A percentile compares a stretch with the other conserved stretches of the same genome.
These are phyloP conservation scores for Xylaria intraflava DNA, from an alignment of 495 filamentous ascomycete genomes.

Conservation along the genomic window DNA sequence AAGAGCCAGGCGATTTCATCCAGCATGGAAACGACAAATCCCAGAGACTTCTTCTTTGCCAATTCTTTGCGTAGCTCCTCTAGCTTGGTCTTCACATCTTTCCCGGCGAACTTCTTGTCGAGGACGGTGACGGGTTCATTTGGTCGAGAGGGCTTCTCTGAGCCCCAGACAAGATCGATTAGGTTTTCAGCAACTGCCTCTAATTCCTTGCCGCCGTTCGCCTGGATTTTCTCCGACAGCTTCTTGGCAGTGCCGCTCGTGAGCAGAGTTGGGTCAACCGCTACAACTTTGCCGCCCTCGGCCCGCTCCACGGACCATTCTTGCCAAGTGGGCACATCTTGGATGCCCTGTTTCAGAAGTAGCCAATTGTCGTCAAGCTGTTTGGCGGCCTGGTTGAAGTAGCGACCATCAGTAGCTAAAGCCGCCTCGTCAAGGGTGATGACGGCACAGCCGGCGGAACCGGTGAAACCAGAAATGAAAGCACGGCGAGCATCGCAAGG, in stretches of 20 bases:
- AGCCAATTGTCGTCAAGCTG: slow-evolving; percentile 91
- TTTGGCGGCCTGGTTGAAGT: slow-evolving; percentile 94
- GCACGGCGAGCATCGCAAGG: slow-evolving; percentile 85
- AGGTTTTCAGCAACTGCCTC: slow-evolving; percentile 71
- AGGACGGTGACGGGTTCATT: slow-evolving; percentile 69
- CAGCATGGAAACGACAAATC: slow-evolving; percentile 89
- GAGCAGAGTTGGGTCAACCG: slow-evolving; percentile 85
- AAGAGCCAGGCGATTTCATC: slow-evolving; percentile 98
- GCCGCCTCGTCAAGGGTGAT: slow-evolving; percentile 82
- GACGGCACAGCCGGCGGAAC: slow-evolving; percentile 89
- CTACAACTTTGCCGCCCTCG: slow-evolving; percentile 77
- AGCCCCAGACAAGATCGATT: slow-evolving; percentile 81
- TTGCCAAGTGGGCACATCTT: slow-evolving; percentile 94
- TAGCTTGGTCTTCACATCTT: slow-evolving; percentile 76
- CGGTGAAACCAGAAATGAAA: slow-evolving; percentile 91
- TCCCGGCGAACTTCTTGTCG: slow-evolving; percentile 69
- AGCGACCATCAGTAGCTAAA: slow-evolving; percentile 90
- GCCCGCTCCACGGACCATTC: slow-evolving; percentile 91
- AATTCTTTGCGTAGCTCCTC: slow-evolving; percentile 83
- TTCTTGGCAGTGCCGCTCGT: slow-evolving; percentile 80
- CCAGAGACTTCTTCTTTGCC: slow-evolving; percentile 81
- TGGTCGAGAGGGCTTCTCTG: slow-evolving; percentile 64
- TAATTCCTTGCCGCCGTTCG: slow-evolving; percentile 72
- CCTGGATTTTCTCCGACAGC: slow-evolving; percentile 79
- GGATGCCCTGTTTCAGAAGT: slow-evolving; percentile 85